phyloP scores from a whole-genome alignment of 2,329 filamentous ascomycete genomes.

The Ophiostoma novo-ulmi region DNA sequence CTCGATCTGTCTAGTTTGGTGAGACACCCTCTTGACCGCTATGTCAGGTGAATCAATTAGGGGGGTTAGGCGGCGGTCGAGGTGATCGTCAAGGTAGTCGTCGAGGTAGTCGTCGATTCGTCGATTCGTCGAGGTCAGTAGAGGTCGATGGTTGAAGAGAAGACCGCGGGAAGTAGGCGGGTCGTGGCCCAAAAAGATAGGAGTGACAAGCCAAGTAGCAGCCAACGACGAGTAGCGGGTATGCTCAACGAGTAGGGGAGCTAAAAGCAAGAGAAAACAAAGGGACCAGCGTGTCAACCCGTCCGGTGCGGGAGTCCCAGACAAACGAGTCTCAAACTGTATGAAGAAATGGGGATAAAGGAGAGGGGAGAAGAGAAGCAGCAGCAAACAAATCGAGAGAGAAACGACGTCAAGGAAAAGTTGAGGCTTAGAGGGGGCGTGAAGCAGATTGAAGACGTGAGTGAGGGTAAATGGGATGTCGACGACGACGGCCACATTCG shows the following conservation, averaged over 20 bases:
- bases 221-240: neutral
- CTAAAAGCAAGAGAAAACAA: neutral
- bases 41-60: neutral
- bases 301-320: constrained; percentile 11
- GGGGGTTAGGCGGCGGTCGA: neutral
- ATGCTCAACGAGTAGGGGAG: neutral
- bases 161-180: neutral
- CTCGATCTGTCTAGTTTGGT: constrained; percentile 11
- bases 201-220: neutral
- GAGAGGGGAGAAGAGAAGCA: constrained; percentile 4
- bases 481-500: constrained; percentile 15
- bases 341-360: constrained; percentile 10
- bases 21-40: constrained; percentile 13
- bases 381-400: neutral
- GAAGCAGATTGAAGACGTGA: neutral
- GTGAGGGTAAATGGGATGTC: constrained; percentile 21
- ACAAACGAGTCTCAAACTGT: neutral
- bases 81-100: neutral
- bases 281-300: constrained; percentile 12
- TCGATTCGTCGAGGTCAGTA: neutral
- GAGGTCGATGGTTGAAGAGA: neutral
- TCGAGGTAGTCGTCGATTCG: neutral
- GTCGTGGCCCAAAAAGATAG: neutral
- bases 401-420: constrained; percentile 1
- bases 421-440: constrained; percentile 9